A percentile compares a stretch with the other conserved stretches of the same genome.
phyloP scores from a whole-genome alignment of 306 rosid genomes.

The Vigna trinervia region DNA sequence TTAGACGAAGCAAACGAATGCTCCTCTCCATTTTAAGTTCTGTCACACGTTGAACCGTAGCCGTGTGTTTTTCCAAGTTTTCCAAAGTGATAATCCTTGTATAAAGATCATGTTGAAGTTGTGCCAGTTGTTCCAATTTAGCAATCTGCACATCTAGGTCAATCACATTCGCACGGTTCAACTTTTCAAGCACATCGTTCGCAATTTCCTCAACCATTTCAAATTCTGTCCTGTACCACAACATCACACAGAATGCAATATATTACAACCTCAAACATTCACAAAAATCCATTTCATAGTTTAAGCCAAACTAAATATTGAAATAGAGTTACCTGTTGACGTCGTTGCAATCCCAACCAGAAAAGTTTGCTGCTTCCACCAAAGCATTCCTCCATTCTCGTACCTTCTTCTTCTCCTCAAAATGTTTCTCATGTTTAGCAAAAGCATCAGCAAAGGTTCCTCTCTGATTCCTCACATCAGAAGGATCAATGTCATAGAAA shows the following conservation, averaged over 20 bases:
- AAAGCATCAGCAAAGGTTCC: slow-evolving; percentile 49
- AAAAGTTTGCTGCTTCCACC: slow-evolving; percentile 33
- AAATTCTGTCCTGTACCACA: slow-evolving; percentile 32
- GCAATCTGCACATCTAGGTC: slow-evolving; percentile 32
- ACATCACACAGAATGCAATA: neutral
- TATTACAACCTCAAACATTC: no score
- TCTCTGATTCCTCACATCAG: slow-evolving; percentile 44
- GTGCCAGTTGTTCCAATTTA: slow-evolving; percentile 42
- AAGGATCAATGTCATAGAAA: slow-evolving; percentile 50
- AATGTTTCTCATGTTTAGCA: slow-evolving; percentile 10
- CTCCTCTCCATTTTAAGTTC: slow-evolving; percentile 46
- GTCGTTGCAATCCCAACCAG: slow-evolving; percentile 49
- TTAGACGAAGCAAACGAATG: slow-evolving; percentile 43
- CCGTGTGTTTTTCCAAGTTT: neutral
- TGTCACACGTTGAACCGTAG: slow-evolving; percentile 18
- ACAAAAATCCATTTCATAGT: no score
- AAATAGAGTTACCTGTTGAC: slow-evolving; percentile 38
- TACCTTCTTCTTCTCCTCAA: slow-evolving; percentile 14
- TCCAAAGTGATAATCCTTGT: fast-evolving
- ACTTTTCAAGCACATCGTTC: slow-evolving; percentile 29
- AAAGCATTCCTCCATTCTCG: slow-evolving; percentile 42
- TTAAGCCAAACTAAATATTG: neutral
- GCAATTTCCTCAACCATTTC: slow-evolving; percentile 49
- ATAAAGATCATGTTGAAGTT: neutral
- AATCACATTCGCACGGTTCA: slow-evolving; percentile 6